phyloP scores from a whole-genome alignment of 768 basidiomycete genomes.

The Filobasidium floriforme region DNA sequence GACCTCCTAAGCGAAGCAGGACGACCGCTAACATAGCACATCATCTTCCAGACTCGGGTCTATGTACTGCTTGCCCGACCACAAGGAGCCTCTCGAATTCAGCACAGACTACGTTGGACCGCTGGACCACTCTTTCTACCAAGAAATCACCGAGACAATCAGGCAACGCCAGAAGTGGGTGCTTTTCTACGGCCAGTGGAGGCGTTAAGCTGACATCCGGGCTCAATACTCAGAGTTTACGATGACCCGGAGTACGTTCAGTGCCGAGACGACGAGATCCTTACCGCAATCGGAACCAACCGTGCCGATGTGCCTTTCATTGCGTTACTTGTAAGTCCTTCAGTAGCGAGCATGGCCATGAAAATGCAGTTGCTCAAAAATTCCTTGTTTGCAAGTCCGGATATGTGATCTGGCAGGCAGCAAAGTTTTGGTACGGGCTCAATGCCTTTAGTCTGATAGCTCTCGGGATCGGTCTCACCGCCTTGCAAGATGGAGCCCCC shows the following conservation, averaged over 20 bases:
- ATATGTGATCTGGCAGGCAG: not conserved
- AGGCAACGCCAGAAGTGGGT: conserved; percentile 2
- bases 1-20: not conserved
- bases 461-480: conserved; percentile 1
- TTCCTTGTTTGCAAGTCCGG: not conserved
- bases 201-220: not conserved
- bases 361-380: not conserved
- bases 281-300: not conserved
- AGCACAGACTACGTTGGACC: not conserved
- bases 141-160: not conserved
- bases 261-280: not conserved
- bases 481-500: too few species aligned
- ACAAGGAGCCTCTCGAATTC: not conserved
- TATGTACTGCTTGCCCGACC: conserved; percentile 6
- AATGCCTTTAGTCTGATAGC: not conserved
- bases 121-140: not conserved
- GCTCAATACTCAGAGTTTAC: not conserved
- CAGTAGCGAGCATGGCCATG: not conserved
- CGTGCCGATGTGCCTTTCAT: not conserved
- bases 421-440: not conserved
- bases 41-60: not conserved
- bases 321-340: not conserved
- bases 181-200: not conserved
- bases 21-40: not conserved
- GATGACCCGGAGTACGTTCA: not conserved